Base-by-base conservation (phyloP, 306 rosid species). In the Quercus gilva region DNA sequence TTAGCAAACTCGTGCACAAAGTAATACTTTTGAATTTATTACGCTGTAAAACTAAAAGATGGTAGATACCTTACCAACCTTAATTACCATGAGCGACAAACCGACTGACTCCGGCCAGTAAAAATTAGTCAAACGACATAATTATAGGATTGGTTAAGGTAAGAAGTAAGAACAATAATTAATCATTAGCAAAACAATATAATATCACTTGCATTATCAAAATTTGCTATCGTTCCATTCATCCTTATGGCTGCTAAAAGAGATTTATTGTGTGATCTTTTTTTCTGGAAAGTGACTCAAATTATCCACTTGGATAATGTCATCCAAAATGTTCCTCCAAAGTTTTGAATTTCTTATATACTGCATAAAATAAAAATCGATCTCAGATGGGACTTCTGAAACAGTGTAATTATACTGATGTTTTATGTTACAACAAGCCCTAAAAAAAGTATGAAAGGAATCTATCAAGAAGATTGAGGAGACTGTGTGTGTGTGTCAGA, bases 181-280 rank as follows among this genome's bases (percentile, higher is more conserved):
- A 58, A 68, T 28, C 74, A 76, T 79, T 73, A 52, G 59, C 15
- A 71, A 45, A 29, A 63, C 84, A 82, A 31, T 26, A 79, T 81
- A 21, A 81, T 85, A 64, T 57, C 78, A 28, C 31, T 49, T 23
- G 25, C 80, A 37, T 75, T 63, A 69, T 51, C 52, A 21, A 53
- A 35, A 17, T 15, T 11, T 33, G 71, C 26, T 28, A 81, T 81
- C 55, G 69, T 81, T 61, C 14, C 71, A 69, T 58, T 75, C 76
- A n/a, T 51, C 65, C 65, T 61, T 61, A 76, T 71, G 65, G 73
- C 37, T 72, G 52, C 65, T 60, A 26, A 60, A 73, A 72, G 65
- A 31, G 55, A n/a, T 10, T 58, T 9, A 29, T 55, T 51, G 45
- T 72, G 12, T 4, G 11, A 55, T 35, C 43, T 41, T 41, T 20